Conservation (phyloP, 441 rosid species). For the Aquilaria agallochum region DNA sequence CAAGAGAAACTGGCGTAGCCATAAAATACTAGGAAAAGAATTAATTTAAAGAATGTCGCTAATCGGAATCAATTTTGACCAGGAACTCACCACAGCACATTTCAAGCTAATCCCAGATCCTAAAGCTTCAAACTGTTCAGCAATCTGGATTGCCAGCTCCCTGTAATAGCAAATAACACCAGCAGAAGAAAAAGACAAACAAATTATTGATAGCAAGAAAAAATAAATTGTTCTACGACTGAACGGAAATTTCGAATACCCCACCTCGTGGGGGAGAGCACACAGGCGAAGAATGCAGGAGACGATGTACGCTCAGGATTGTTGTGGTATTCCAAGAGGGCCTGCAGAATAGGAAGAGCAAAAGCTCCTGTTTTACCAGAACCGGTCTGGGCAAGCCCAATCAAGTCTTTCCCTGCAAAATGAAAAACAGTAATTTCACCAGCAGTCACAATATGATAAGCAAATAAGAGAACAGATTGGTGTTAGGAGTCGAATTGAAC, state of each 20-base stretch:
- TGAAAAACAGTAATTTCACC: not conserved
- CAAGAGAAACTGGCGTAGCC: no score
- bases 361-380: slow-evolving; percentile 98
- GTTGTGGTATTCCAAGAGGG: slow-evolving; percentile 61
- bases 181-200: not conserved
- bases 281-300: slow-evolving; percentile 85
- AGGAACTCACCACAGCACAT: slow-evolving; percentile 77
- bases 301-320: slow-evolving; percentile 46
- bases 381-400: slow-evolving; percentile 96
- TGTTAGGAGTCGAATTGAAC: slow-evolving; percentile 8
- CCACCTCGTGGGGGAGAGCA: slow-evolving; percentile 92
- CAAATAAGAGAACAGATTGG: not conserved
- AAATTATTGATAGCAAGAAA: not conserved
- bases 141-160: slow-evolving; percentile 94
- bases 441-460: not conserved
- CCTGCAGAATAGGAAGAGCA: slow-evolving; percentile 84
- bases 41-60: no score
- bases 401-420: slow-evolving; percentile 81
- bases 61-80: not conserved
- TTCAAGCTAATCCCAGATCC: slow-evolving; percentile 73
- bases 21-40: no score
- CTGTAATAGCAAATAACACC: slow-evolving; percentile 26
- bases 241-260: not conserved
- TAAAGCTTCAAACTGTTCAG: slow-evolving; percentile 92
- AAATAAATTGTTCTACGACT: not conserved